Base-by-base conservation (phyloP, 345 rosid genomes). In the Populus simonii region DNA sequence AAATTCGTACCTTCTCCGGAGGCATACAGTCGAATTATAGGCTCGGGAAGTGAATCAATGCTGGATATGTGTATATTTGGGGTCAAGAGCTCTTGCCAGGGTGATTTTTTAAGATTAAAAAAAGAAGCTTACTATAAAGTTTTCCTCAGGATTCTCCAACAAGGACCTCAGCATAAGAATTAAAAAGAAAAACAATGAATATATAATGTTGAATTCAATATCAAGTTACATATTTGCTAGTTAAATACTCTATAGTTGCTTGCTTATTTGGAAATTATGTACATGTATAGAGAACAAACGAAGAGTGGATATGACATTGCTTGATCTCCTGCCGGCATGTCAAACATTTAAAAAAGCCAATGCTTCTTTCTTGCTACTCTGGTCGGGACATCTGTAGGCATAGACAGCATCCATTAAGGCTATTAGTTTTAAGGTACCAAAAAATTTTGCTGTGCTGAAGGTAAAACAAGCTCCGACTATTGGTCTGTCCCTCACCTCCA, bases 341-440 rank as follows among this genome's bases (percentile, higher is more conserved):
- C 31, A 10, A 7, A 8, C 39, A 67, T 72, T 84, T 82, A 92
- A 82, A 94, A 92, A 41, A 94, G 92, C 97, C 98, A 94, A 78
- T 91, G 88, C 88, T 85, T 91, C 80, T 74, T 94, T 75, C 81
- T 89, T 11, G 88, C 84, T 41, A 76, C 83, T 83, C 87, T 83
- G 31, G 90, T 86, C 3, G 98, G 98, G 84, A 93, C 91, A 89
- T 93, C 97, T 94, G 94, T 66, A 68, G 62, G 57, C 69, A 77
- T 18, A 53, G 36, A 65, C 41, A 18, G 45, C 3, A 33, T 66
- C 7, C 36, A 72, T 67, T 43, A 55, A 9, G 39, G 39, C 68
- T 43, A 76, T 80, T 67, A 45, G 70, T 39, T 35, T 6, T 16
- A 74, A 73, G 55, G 15, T 5, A 74, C 7, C 61, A 18, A 27